Evolutionary conservation across 192 early-diverging fungal species (phyloP), one percentile per base, ranked within the genome.

Genomic region (Coemansia sp.): DNA sequence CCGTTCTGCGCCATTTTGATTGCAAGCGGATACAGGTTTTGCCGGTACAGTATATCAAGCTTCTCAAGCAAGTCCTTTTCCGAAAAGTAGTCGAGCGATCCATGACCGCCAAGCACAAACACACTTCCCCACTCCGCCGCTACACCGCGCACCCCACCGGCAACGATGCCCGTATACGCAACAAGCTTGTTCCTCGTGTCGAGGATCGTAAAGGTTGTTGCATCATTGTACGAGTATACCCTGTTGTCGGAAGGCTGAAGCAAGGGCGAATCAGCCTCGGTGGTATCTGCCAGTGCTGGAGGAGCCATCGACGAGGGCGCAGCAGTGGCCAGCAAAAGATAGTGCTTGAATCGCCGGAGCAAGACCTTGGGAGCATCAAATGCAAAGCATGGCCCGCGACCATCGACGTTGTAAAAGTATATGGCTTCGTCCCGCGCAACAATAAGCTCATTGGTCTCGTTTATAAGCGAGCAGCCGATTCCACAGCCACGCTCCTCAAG

Each of bases 181-280:
- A 95, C 90, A 68, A 93, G 94, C 72, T 96, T 99, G 84, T 93
- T 94, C 26, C 86, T 88, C 2, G 95, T 90, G 63, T 99, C 97
- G 61, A 97, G 94, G 23, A 99, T 87, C 3, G 82, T 85, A 53
- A 78, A 83, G 11, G 81, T 78, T 0, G 75, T 77, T 18, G 81
- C 76, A 35, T 77, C 76, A 67, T 83, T 78, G 62, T 70, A 78
- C 64, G 83, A 73, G 56, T 86, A 62, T 53, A 83, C 51, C 38
- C 60, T 57, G 66, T 63, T 18, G 67, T 76, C 82, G 24, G 24
- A 78, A 59, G 55, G 77, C 64, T 63, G 84, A 71, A n/a, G 85
- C 49, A 52, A 35, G 0, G 56, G 35, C 84, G 51, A 81, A 79
- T 2, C 92, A 88, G 91, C 9, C 73, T 78, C n/a, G 91, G 73